These are phyloP conservation scores for Phascolomyces articulosus DNA, from an alignment of 371 early-diverging fungal genomes.

Conservation along the genomic window DNA sequence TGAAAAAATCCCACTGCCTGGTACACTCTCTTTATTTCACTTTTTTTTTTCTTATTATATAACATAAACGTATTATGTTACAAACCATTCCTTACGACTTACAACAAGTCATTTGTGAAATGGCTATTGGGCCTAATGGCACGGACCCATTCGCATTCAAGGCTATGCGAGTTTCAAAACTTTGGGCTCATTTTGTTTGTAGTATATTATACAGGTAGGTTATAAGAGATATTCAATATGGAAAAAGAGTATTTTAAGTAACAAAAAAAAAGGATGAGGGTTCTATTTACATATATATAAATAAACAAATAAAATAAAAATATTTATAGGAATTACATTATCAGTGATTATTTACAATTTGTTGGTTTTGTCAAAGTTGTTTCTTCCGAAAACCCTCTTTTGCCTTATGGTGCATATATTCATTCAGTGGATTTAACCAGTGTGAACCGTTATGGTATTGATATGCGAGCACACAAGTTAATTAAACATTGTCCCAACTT, in stretches of 20 bases:
- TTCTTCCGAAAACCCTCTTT: background rate
- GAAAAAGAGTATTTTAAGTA: no score
- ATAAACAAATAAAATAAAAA: background rate
- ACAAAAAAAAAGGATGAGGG: no score
- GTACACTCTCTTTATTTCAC: no score
- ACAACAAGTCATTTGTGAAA: conserved; percentile 20
- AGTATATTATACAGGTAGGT: conserved; percentile 20
- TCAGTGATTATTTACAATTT: conserved; percentile 19
- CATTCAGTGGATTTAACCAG: conserved; percentile 14
- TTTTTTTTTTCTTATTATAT: background rate
- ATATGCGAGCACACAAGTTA: conserved; percentile 15
- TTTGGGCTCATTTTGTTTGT: conserved; percentile 24
- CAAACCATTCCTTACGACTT: conserved; percentile 10
- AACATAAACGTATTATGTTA: background rate
- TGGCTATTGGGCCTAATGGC: conserved; percentile 10
- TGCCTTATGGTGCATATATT: conserved; percentile 21
- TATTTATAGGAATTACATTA: conserved; percentile 18
- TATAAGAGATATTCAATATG: no score
- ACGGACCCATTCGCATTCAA: conserved; percentile 12
- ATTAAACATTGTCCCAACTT: conserved; percentile 19
- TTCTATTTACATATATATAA: background rate
- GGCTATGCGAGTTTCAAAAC: conserved; percentile 17
- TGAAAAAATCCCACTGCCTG: no score
- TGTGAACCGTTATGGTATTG: conserved; percentile 25
- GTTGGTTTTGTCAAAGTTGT: conserved; percentile 22